A percentile compares a stretch with the other conserved stretches of the same genome.
These are phyloP conservation scores for Stylonectria norvegica DNA, from an alignment of 2,329 filamentous ascomycete genomes.

Conservation along the genomic window DNA sequence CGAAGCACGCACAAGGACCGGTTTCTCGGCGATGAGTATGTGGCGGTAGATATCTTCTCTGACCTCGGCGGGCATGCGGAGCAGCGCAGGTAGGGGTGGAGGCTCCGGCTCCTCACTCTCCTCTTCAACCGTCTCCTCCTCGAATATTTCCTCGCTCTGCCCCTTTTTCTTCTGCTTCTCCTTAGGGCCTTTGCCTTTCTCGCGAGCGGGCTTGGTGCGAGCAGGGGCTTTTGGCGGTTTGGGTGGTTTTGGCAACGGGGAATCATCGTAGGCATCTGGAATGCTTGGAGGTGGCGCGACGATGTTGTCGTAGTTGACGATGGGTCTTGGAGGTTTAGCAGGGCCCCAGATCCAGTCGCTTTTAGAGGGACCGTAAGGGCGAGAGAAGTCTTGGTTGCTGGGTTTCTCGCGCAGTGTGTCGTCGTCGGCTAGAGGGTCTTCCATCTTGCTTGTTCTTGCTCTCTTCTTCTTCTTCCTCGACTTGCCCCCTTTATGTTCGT, in stretches of 20 bases:
- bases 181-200: neutral
- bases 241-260: neutral
- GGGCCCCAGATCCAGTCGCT: conserved; percentile 14
- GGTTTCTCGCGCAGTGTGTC: conserved; percentile 8
- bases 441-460: neutral
- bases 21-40: conserved; percentile 30
- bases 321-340: neutral
- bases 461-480: neutral
- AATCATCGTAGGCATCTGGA: conserved; percentile 4
- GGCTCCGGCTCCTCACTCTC: neutral
- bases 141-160: neutral
- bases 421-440: neutral
- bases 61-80: conserved; percentile 29
- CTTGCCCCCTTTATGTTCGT: no score
- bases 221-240: neutral
- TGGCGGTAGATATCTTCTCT: conserved; percentile 30
- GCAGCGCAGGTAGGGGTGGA: conserved; percentile 3
- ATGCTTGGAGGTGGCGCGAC: conserved; percentile 12
- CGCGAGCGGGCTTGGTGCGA: neutral
- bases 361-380: conserved; percentile 12
- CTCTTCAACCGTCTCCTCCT: neutral
- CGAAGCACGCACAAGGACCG: conserved; percentile 32
- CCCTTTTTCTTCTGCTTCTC: neutral
- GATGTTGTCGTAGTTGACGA: conserved; percentile 14
- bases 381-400: conserved; percentile 9